Evolutionary conservation across 345 rosid genomes (phyloP).

Genomic region (Salix arbutifolia): DNA sequence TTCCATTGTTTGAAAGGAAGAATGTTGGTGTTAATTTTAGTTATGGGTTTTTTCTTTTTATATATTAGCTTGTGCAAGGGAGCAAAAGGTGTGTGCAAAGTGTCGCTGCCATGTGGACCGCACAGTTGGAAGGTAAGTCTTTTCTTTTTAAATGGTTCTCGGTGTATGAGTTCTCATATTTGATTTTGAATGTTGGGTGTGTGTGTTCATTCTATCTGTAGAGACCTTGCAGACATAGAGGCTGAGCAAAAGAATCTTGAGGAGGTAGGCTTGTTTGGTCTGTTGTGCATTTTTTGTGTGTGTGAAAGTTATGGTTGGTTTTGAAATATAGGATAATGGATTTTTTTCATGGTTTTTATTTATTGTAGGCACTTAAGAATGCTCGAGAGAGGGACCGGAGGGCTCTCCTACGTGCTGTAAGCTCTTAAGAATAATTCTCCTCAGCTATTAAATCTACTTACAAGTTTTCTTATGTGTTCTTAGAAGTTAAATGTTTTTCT

Average conservation of each 20-base stretch:
- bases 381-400: constrained; percentile 93
- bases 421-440: constrained; percentile 13
- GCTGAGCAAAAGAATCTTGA: constrained; percentile 82
- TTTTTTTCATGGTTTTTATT: background rate
- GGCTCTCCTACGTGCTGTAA: constrained; percentile 72
- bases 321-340: constrained; percentile 1
- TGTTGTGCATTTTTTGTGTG: background rate
- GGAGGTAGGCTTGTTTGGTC: constrained; percentile 41
- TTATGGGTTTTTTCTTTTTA: background rate
- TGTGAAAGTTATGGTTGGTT: background rate
- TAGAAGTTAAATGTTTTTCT: background rate
- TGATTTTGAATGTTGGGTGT: background rate
- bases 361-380: constrained; percentile 76
- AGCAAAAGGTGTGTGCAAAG: constrained; percentile 83
- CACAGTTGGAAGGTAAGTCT: constrained; percentile 62
- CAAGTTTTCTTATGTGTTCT: background rate
- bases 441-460: background rate
- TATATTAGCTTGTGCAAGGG: constrained; percentile 84
- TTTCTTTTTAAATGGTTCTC: background rate
- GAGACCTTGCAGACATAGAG: constrained; percentile 72
- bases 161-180: background rate
- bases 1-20: background rate
- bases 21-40: background rate
- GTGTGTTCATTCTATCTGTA: constrained; percentile 11
- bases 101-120: constrained; percentile 53